Conservation (phyloP, 2,329 filamentous ascomycete genomes). For the Pseudogymnoascus sp. region DNA sequence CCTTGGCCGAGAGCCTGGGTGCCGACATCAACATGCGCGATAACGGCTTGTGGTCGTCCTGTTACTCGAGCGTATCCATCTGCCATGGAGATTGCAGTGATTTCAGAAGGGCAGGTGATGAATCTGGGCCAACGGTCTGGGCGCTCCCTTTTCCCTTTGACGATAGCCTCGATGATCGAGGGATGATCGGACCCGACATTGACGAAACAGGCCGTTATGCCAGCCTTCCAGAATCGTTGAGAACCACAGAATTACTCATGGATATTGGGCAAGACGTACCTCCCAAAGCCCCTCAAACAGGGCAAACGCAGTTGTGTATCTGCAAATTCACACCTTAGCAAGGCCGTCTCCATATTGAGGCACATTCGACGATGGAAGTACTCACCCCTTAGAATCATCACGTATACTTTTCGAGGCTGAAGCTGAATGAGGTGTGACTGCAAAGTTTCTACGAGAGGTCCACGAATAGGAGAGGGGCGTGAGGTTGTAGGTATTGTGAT, state of each 20-base stretch:
- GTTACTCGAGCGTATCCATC: slow-evolving; percentile 71
- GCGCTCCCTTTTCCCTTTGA: slow-evolving; percentile 63
- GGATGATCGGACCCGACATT: slow-evolving; percentile 68
- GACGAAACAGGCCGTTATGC: slow-evolving; percentile 41
- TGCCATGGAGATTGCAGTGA: slow-evolving; percentile 79
- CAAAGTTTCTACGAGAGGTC: neutral
- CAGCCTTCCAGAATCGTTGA: slow-evolving; percentile 29
- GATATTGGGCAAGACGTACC: neutral
- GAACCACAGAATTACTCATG: neutral
- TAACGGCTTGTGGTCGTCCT: slow-evolving; percentile 65
- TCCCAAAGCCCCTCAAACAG: neutral
- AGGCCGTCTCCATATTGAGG: neutral
- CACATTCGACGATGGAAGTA: neutral
- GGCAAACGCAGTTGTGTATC: neutral
- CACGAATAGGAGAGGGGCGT: neutral
- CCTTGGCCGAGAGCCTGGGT: slow-evolving; percentile 72
- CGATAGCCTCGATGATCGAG: slow-evolving; percentile 72
- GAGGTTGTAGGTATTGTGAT: neutral
- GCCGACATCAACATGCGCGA: slow-evolving; percentile 75
- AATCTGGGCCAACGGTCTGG: slow-evolving; percentile 60
- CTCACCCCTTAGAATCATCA: neutral
- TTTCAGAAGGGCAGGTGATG: slow-evolving; percentile 76
- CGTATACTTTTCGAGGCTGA: neutral
- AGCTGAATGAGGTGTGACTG: neutral
- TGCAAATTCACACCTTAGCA: neutral